These are phyloP conservation scores for Rhododendron griersonianum DNA, from an alignment of 148 eudicot genomes.

Conservation along the genomic window DNA sequence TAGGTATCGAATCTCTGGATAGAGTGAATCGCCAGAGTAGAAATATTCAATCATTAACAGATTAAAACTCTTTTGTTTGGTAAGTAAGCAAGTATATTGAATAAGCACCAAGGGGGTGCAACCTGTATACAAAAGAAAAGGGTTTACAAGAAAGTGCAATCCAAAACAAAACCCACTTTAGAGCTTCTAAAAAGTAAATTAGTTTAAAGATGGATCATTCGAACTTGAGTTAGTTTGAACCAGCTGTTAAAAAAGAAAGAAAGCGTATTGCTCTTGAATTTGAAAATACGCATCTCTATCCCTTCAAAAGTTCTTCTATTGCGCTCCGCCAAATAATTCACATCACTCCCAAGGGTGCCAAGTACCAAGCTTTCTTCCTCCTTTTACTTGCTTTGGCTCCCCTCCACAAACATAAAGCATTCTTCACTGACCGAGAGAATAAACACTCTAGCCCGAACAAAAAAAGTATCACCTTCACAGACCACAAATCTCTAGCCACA, in stretches of 20 bases:
- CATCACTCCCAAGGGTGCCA: neutral
- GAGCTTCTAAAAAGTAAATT: neutral
- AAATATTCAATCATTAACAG: neutral
- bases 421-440: too few relatives aligned
- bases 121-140: neutral
- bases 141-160: neutral
- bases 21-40: neutral
- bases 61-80: neutral
- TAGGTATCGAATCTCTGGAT: slow-evolving; percentile 32
- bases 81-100: neutral
- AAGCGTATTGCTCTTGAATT: neutral
- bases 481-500: too few relatives aligned
- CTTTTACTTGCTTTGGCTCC: too few relatives aligned
- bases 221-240: too few relatives aligned
- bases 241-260: neutral
- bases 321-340: neutral
- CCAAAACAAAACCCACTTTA: neutral
- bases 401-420: too few relatives aligned
- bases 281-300: neutral
- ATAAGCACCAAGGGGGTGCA: neutral
- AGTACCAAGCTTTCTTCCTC: too few relatives aligned
- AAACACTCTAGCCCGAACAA: too few relatives aligned
- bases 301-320: neutral
- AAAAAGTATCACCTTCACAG: too few relatives aligned
- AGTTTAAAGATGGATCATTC: neutral